Evolutionary conservation across 1,284 basidiomycete species (phyloP), one percentile per base, ranked within the genome.

Genomic region (Naganishia liquefaciens): DNA sequence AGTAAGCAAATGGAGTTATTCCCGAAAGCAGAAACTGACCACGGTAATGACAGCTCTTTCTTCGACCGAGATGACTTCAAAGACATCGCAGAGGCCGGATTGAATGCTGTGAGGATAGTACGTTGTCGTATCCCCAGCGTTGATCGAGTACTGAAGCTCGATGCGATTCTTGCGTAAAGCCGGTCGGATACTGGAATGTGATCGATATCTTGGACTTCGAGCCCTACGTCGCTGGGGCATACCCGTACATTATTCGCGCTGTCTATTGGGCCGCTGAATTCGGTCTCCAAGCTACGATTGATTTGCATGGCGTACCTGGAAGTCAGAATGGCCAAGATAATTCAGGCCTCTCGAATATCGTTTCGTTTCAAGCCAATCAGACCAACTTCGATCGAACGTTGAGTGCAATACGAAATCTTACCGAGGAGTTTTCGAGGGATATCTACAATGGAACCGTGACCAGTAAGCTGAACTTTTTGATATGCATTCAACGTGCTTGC

Each of bases 371-470:
- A 28, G 55, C 63, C 23, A 75, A 76, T 62, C 40, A 46, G 27
- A 73, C 73, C 33, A 76, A 75, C 53, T 55, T 72, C 54, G 72
- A 76, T 39, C 66, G 75, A 44, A 66, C 70, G 10, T 60, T 75
- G 46, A 66, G 64, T 23, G 73, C 72, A 11, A 51, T 76, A 21
- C 65, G 67, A 33, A 70, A 73, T 9, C 82, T 92, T 63, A 84
- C 83, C 5, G 44, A 54, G 19, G 70, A 66, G 42, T 72, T 73
- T 7, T 73, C 72, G 0, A 53, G 67, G 47, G 68, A 68, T 6
- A 68, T 70, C 30, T 76, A 70, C 46, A 65, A 68, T 10, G 75
- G 74, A 0, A 72, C 75, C 21, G 74, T 76, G 37, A 75, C 75
- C 27, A 55, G 64, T 66, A 46, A 51, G 64, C 44, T 5, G 5